Conservation (phyloP, 2,329 filamentous ascomycete species). For the Juglanconis juglandina region DNA sequence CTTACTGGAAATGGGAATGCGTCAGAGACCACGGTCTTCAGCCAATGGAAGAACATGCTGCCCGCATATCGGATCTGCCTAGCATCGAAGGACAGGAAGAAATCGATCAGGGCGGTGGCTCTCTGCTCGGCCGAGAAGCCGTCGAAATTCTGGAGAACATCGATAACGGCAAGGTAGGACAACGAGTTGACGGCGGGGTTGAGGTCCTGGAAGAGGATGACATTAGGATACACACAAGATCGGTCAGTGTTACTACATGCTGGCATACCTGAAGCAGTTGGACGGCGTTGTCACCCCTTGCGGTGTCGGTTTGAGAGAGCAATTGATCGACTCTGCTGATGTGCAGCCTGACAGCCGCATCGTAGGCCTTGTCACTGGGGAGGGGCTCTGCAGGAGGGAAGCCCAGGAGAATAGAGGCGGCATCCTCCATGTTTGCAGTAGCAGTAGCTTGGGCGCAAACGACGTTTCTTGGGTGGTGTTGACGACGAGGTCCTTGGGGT, state of each 20-base stretch:
- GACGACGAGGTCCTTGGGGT: not conserved
- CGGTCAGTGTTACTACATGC: not conserved
- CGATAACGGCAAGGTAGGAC: slow-evolving; percentile 48
- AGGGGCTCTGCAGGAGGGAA: slow-evolving; percentile 36
- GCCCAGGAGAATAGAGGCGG: slow-evolving; percentile 35
- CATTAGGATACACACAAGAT: not conserved
- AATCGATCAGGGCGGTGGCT: slow-evolving; percentile 35
- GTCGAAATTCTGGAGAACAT: slow-evolving; percentile 34
- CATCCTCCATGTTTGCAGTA: slow-evolving; percentile 33
- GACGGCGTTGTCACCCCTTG: slow-evolving; percentile 32
- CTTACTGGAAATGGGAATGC: slow-evolving; percentile 39
- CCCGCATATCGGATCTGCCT: slow-evolving; percentile 52
- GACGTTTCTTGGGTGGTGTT: not conserved
- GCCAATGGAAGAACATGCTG: slow-evolving; percentile 38
- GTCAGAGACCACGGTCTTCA: slow-evolving; percentile 38
- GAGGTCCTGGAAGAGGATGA: slow-evolving; percentile 34
- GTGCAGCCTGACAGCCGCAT: slow-evolving; percentile 38
- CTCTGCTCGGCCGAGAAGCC: slow-evolving; percentile 20
- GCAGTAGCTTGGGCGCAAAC: not conserved
- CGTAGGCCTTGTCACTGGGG: slow-evolving; percentile 34
- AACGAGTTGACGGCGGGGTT: slow-evolving; percentile 48
- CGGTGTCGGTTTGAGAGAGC: slow-evolving; percentile 32
- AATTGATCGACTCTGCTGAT: slow-evolving; percentile 32
- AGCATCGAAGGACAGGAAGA: slow-evolving; percentile 47
- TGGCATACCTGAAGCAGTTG: slow-evolving; percentile 40